Base-by-base conservation (phyloP, 192 early-diverging fungal species). In the Haplosporangium gracile region DNA sequence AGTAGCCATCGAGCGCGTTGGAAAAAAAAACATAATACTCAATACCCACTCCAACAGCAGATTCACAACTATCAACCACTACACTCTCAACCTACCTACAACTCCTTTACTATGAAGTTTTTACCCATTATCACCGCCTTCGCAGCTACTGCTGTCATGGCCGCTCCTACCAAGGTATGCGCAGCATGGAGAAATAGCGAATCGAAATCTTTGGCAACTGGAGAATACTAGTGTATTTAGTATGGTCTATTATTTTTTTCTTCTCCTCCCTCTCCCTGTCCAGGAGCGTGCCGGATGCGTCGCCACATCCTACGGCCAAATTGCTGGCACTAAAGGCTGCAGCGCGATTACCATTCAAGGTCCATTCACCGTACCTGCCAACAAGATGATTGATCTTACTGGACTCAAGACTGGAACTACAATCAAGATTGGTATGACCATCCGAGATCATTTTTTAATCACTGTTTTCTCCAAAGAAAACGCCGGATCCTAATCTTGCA, bases 301-400 rank as follows among this genome's bases (percentile, higher is more conserved):
- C 43, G 74, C 70, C 29, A 83, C 72, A 10, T 78, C 82, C 15
- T 83, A 78, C 43, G 53, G 72, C n/a, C 71, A 78, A 78, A 78
- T 83, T 53, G 43, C 82, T 26, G 75, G 75, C 29, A 73, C 82
- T 43, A 71, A 78, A 74, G 43, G 26, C 63, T 86, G 74, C 79
- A 82, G 49, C 22, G 24, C 75, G 5, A 79, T 86, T n/a, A 75
- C 68, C 74, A 72, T 86, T 78, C 84, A 81, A 71, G 84, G 84
- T 7, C 84, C 84, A n/a, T 86, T 89, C 76, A 89, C 88, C 40
- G 88, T 89, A 26, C 85, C 88, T 68, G 79, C 82, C 39, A 88
- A 85, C 74, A 81, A 70, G 45, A 83, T 65, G 63, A 68, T 89
- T 77, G 87, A 88, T 78, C 78, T 89, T 55, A 82, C 79, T 51